Evolutionary conservation across 768 basidiomycete genomes (phyloP), one percentile per base, ranked within the genome.

Genomic region (Tricholoma sp.): DNA sequence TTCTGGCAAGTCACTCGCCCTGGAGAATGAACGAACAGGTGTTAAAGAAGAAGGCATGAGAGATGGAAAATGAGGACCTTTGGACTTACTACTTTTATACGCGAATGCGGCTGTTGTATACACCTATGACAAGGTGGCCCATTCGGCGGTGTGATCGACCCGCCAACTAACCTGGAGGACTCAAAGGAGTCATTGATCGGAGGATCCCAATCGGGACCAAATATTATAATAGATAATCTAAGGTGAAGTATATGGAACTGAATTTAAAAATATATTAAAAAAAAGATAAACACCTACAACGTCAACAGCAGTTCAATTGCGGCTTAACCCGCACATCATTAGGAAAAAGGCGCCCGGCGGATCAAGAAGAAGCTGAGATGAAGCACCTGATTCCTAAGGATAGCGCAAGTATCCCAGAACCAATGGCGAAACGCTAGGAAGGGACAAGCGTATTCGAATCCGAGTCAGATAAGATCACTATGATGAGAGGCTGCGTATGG

Each of bases 1-100:
- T n/a, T 12, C 2, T 4, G 83, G 76, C 5, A 83, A 61, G 14
- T 72, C 65, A 4, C 62, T 49, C 0, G 78, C 74, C 18, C 65
- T 66, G 10, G 37, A 27, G 61, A 74, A 74, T 46, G 19, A 55
- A 18, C 57, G 51, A 19, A 49, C 53, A 1, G 60, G 60, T 18
- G 57, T 55, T 4, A n/a, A n/a, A n/a, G 61, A 34, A 19, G 24
- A 39, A 52, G 63, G 59, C 61, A 64, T 62, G 22, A 27, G 21
- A 29, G 12, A 43, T 8, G 18, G 41, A 43, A 21, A 21, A 8
- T 32, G 7, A 41, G 19, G 9, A 43, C 8, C 5, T 8, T 43
- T 18, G 3, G 35, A 16, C 16, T 16, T 2, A 14, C 18, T 8
- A 10, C 9, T 19, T 21, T 21, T 43, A 43, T 21, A 43, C 9